phyloP scores from a whole-genome alignment of 176 grass and related monocot species.

The Chrysopogon serrulatus region DNA sequence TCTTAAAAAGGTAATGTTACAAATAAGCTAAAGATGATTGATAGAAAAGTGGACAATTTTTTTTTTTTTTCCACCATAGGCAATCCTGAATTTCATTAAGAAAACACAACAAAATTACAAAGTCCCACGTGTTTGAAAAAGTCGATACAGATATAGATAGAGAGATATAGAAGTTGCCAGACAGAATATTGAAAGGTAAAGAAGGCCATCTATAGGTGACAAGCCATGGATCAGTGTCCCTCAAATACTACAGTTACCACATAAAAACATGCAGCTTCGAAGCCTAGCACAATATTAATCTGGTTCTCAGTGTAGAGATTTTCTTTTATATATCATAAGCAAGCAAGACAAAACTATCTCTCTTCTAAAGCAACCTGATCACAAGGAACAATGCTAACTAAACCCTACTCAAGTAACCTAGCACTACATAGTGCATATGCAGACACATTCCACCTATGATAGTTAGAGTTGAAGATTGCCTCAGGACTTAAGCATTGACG shows the following conservation, averaged over 20 bases:
- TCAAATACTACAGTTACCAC: neutral
- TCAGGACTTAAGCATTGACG: neutral
- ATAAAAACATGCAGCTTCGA: neutral
- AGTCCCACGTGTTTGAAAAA: neutral
- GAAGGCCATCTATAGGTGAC: neutral
- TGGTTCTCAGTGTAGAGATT: neutral
- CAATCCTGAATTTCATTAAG: neutral
- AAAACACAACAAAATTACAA: neutral
- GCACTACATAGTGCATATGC: neutral
- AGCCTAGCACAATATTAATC: neutral
- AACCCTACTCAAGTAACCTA: neutral
- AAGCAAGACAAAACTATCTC: neutral
- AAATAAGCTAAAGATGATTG: constrained; percentile 8
- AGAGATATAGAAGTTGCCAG: neutral
- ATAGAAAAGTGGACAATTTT: neutral
- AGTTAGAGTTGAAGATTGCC: neutral
- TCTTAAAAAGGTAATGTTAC: neutral
- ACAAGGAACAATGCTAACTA: neutral
- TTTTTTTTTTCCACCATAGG: neutral
- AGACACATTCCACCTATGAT: neutral
- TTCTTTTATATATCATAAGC: neutral
- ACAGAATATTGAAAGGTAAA: neutral
- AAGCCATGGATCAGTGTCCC: neutral
- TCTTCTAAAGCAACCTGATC: constrained; percentile 4
- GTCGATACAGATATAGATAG: neutral